Evolutionary conservation across 164 flowering plant genomes (phyloP).

Genomic region (Tinospora cordifolia): DNA sequence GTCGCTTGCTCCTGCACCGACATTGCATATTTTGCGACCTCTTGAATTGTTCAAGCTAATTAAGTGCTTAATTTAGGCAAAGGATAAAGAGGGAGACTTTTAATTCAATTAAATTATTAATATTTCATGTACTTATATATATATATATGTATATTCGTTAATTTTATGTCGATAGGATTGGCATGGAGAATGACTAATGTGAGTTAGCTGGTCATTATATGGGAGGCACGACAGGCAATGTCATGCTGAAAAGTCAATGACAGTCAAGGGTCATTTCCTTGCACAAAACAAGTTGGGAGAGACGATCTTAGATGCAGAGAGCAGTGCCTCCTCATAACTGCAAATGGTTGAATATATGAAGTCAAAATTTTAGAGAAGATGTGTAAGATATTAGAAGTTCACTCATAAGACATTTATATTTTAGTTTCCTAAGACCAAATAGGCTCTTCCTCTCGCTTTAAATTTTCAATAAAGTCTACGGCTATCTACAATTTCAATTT

Average conservation of each 20-base stretch:
- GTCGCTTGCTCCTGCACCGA: background rate
- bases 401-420: background rate
- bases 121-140: background rate
- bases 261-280: background rate
- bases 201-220: background rate
- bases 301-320: background rate
- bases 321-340: background rate
- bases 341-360: background rate
- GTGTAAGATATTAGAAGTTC: background rate
- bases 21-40: background rate
- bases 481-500: background rate
- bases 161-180: no score
- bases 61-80: background rate
- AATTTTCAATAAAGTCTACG: background rate
- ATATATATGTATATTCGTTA: background rate
- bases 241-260: background rate
- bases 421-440: background rate
- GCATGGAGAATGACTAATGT: background rate
- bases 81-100: background rate
- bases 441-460: background rate
- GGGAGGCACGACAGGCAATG: background rate
- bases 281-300: background rate
- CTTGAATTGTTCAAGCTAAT: slow-evolving; percentile 2
- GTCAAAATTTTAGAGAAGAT: no score
- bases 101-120: background rate